Evolutionary conservation across 148 eudicot genomes (phyloP), one percentile per base, ranked within the genome.

Genomic region (Chenopodium quinoa): DNA sequence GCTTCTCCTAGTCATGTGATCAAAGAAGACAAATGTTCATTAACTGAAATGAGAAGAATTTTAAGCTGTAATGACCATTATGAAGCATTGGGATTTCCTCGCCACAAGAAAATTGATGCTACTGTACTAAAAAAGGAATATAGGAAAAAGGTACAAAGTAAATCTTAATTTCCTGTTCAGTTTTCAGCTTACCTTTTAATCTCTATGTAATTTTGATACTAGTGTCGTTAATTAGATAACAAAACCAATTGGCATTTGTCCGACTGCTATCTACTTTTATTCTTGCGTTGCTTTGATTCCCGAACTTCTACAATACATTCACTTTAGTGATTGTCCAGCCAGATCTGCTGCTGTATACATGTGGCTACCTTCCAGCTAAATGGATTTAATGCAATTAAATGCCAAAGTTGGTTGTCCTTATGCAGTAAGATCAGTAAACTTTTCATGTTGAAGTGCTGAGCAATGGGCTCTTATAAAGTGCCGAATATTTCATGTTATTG

Each of bases 121-220:
- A 75, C 64, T 1, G 54, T 91, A 68, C 87, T 97, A 84, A 97
- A 91, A 89, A 97, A 94, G 88, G 99, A 97, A 85, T 97, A 97
- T 84, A 90, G 89, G 66, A 97, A 90, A 83, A 97, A 92, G 91
- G 99, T 94, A 85, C 40, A 68, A 58, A 40, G 65, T 60, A 20
- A 68, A 48, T 23, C 67, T 63, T 71, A 20, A 2, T 81, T 52
- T n/a, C 72, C 50, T 71, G 73, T 70, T 67, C 34, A 14, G 11
- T 50, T 60, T 12, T 52, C 34, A 1, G 20, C 48, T 63, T 63
- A 63, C 46, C 75, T 71, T 72, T 81, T 19, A 40, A 56, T 11
- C 37, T 66, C 25, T 68, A 54, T 19, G 19, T 13, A 54, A 16
- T 58, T 17, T 32, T 40, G 31, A 46, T 44, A 54, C 32, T 5